Evolutionary conservation across 345 rosid species (phyloP).

Genomic region (Chamaenerion angustifolium): DNA sequence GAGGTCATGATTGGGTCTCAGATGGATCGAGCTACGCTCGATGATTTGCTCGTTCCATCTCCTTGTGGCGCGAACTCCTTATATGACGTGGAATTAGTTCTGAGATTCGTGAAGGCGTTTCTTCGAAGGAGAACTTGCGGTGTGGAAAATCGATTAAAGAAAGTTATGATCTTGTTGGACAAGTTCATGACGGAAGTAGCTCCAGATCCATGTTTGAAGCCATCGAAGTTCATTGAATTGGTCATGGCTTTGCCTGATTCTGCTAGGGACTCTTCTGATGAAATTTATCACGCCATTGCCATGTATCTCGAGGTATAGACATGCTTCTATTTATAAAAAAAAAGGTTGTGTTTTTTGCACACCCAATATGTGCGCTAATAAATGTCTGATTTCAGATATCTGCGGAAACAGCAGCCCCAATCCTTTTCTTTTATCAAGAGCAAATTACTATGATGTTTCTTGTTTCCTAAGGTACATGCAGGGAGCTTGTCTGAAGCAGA

Average conservation of each 20-base stretch:
- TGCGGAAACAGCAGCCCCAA: no score
- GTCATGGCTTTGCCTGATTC: conserved; percentile 48
- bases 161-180: conserved; percentile 64
- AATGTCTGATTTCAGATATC: no score
- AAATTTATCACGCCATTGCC: conserved; percentile 55
- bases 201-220: conserved; percentile 67
- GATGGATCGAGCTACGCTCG: conserved; percentile 67
- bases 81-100: conserved; percentile 63
- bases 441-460: no score
- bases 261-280: conserved; percentile 52
- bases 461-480: conserved; percentile 32
- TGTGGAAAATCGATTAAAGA: conserved; percentile 26
- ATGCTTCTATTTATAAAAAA: no score
- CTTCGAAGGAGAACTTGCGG: conserved; percentile 21
- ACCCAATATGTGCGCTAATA: no score
- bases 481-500: conserved; percentile 50
- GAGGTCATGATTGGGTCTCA: conserved; percentile 74
- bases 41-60: conserved; percentile 74
- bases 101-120: conserved; percentile 55
- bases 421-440: no score
- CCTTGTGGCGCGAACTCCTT: conserved; percentile 35
- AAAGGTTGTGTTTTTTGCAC: no score
- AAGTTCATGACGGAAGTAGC: conserved; percentile 78
- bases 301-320: conserved; percentile 64
- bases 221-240: conserved; percentile 58